Percentiles rank a stretch among this genome's conserved stretches.
phyloP scores from a whole-genome alignment of 495 filamentous ascomycete species.

The Saxophila tyrrhenica region DNA sequence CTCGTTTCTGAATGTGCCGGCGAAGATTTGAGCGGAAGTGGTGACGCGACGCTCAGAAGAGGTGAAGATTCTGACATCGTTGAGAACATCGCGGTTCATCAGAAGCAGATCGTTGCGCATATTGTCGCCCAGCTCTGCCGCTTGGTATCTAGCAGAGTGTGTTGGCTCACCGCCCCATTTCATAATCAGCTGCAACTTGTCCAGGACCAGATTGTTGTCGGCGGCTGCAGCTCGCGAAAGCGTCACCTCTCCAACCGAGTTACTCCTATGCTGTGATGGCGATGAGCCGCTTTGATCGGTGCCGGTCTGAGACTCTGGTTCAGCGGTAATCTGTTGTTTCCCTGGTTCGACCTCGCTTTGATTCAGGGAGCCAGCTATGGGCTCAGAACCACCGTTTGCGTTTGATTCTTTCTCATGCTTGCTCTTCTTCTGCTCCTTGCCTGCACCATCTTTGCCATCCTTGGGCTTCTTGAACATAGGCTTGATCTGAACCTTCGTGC shows the following conservation, averaged over 20 bases:
- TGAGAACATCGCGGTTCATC: constrained; percentile 82
- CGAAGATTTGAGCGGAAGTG: constrained; percentile 94
- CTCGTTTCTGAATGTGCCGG: constrained; percentile 74
- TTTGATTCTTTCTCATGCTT: background rate
- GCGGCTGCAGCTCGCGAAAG: constrained; percentile 81
- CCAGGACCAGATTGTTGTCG: constrained; percentile 78
- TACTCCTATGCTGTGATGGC: constrained; percentile 45
- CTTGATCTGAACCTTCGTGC: constrained; percentile 98
- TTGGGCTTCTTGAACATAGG: constrained; percentile 88
- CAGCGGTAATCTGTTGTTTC: background rate
- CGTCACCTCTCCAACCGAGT: constrained; percentile 76
- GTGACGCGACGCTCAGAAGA: constrained; percentile 91
- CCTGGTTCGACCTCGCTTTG: background rate
- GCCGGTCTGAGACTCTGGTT: background rate
- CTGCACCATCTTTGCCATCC: constrained; percentile 23
- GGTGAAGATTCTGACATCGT: constrained; percentile 84
- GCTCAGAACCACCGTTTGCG: background rate
- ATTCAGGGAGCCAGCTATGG: background rate
- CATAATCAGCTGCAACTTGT: constrained; percentile 94
- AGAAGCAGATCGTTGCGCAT: constrained; percentile 91
- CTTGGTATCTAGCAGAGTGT: constrained; percentile 90
- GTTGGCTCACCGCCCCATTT: constrained; percentile 99
- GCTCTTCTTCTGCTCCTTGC: background rate
- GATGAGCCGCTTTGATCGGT: background rate
- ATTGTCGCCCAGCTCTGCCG: constrained; percentile 84